phyloP scores from a whole-genome alignment of 2,329 filamentous ascomycete genomes.

The Aspergillus caelatus region DNA sequence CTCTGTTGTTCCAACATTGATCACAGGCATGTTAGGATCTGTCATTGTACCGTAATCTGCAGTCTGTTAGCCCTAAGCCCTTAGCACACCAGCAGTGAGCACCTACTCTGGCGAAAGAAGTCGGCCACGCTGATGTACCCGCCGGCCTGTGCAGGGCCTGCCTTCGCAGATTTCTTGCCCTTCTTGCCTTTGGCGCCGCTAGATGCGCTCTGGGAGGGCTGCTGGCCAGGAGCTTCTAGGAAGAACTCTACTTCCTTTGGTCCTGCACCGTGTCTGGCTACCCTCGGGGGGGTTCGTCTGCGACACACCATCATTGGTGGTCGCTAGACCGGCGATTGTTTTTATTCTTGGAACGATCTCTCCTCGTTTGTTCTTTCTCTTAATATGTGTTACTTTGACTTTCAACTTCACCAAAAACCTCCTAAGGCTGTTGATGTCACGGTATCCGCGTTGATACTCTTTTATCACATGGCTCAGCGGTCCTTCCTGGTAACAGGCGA shows the following conservation, averaged over 20 bases:
- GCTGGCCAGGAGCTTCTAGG: conserved; percentile 34
- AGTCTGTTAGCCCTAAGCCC: neutral
- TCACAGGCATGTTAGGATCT: conserved; percentile 55
- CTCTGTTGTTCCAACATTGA: conserved; percentile 65
- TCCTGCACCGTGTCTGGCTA: conserved; percentile 46
- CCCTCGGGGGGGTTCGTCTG: conserved; percentile 39
- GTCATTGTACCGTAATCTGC: conserved; percentile 43
- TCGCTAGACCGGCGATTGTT: conserved; percentile 52
- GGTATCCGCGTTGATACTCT: conserved; percentile 29
- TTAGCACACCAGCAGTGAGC: neutral
- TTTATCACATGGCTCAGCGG: conserved; percentile 43
- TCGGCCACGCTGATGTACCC: conserved; percentile 56
- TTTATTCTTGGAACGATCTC: conserved; percentile 43
- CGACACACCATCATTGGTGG: conserved; percentile 37
- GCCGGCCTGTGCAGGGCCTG: conserved; percentile 35
- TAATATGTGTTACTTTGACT: conserved; percentile 45
- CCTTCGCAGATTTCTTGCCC: conserved; percentile 34
- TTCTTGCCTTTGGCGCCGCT: conserved; percentile 19
- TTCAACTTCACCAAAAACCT: conserved; percentile 45
- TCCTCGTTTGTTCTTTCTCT: conserved; percentile 38
- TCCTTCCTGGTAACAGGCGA: conserved; percentile 59
- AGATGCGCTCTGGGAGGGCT: conserved; percentile 11
- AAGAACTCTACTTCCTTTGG: conserved; percentile 60
- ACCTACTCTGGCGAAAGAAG: conserved; percentile 51
- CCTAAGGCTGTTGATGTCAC: conserved; percentile 26